Evolutionary conservation across 2,329 filamentous ascomycete genomes (phyloP).

Genomic region (Venturiaceae sp.): DNA sequence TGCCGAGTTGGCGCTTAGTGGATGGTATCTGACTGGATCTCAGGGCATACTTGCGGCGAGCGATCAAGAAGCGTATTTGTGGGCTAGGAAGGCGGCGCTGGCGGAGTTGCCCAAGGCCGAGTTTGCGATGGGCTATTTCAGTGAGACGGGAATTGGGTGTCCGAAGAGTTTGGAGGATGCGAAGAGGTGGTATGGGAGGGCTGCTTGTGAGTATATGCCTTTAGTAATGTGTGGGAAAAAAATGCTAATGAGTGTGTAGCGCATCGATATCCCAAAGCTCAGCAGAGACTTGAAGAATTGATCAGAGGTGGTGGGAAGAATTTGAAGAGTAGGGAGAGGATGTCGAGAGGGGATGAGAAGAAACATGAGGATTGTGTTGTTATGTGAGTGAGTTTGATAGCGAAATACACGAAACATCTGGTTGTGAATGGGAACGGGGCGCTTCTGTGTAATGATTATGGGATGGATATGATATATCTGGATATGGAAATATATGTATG

Average conservation of each 20-base stretch:
- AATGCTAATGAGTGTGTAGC: slow-evolving; percentile 41
- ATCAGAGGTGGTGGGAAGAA: slow-evolving; percentile 67
- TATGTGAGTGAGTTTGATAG: too few relatives aligned
- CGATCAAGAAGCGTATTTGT: slow-evolving; percentile 93
- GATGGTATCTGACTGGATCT: slow-evolving; percentile 82
- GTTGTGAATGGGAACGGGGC: neutral
- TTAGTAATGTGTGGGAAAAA: neutral
- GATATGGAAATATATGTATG: neutral
- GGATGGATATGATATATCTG: neutral
- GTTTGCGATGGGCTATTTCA: slow-evolving; percentile 98
- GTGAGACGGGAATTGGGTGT: slow-evolving; percentile 87
- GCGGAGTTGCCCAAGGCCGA: slow-evolving; percentile 87
- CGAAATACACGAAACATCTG: neutral
- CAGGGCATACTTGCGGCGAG: slow-evolving; percentile 83
- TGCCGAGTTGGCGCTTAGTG: slow-evolving; percentile 55
- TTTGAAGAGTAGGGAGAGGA: slow-evolving; percentile 38
- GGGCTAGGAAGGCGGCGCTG: slow-evolving; percentile 87
- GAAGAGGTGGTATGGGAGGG: slow-evolving; percentile 96
- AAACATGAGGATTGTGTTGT: slow-evolving; percentile 9
- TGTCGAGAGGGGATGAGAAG: slow-evolving; percentile 6
- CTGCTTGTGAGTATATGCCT: slow-evolving; percentile 64
- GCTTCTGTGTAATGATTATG: neutral
- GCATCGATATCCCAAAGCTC: slow-evolving; percentile 88
- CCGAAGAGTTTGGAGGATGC: slow-evolving; percentile 84
- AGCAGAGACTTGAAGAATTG: slow-evolving; percentile 85